Percentiles rank a stretch among this genome's conserved stretches.
Conservation (phyloP, 257 asterid genomes). For the Ocimum tenuiflorum region DNA sequence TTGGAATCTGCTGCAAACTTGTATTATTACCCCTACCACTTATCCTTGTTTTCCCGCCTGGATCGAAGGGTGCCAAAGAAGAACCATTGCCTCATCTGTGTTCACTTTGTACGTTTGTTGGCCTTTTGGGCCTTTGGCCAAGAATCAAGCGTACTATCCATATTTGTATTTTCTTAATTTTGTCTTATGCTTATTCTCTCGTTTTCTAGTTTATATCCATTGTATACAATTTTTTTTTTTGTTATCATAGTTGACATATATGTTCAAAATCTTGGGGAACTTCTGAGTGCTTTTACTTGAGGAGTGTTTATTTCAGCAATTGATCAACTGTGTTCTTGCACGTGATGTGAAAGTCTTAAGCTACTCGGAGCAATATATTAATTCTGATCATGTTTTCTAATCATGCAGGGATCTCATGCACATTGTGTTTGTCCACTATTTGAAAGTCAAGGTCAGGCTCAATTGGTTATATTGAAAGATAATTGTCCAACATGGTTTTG, state of each 20-base stretch:
- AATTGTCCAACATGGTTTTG: not conserved
- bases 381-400: conserved; percentile 30
- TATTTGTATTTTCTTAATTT: not conserved
- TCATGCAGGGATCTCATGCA: conserved; percentile 94
- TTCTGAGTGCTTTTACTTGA: conserved; percentile 3
- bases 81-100: not conserved
- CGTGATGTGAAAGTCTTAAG: not conserved
- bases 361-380: not conserved
- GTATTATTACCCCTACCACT: not conserved
- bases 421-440: conserved; percentile 93
- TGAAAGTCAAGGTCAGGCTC: conserved; percentile 87
- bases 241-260: not conserved
- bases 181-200: conserved; percentile 9
- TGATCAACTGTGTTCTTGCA: not conserved
- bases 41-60: not conserved
- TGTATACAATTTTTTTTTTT: not conserved
- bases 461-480: not conserved
- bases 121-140: too few species aligned
- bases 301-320: conserved; percentile 3
- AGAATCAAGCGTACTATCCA: too few species aligned
- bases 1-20: conserved; percentile 8
- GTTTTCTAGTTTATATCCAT: conserved; percentile 6
- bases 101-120: too few species aligned
- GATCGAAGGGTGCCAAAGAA: conserved; percentile 1
- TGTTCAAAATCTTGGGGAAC: conserved; percentile 5